A percentile compares a stretch with the other conserved stretches of the same genome.
Conservation (phyloP, 2,329 filamentous ascomycete species). For the Geosmithia morbida region DNA sequence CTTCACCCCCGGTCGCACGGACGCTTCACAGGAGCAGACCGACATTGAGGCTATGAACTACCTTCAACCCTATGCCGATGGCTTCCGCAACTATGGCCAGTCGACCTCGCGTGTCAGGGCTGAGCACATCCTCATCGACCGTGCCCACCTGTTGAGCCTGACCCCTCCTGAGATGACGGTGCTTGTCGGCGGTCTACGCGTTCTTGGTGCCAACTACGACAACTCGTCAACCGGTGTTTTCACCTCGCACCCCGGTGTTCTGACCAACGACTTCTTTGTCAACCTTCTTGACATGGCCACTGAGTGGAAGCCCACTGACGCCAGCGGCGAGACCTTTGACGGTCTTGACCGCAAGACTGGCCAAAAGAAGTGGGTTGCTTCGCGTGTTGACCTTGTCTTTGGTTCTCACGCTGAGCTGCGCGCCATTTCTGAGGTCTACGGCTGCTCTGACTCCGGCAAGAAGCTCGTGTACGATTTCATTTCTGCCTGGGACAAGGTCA, state of each 20-base stretch:
- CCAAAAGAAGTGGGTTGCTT: conserved; percentile 52
- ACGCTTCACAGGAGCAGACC: conserved; percentile 59
- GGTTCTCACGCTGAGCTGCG: conserved; percentile 63
- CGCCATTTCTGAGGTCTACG: conserved; percentile 58
- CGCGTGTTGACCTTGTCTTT: conserved; percentile 55
- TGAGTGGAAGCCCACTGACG: conserved; percentile 34
- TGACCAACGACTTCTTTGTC: conserved; percentile 73
- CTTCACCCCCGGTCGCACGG: conserved; percentile 58
- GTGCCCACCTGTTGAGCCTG: conserved; percentile 55
- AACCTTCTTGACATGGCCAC: conserved; percentile 58
- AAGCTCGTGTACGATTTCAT: conserved; percentile 63
- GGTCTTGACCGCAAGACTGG: conserved; percentile 53
- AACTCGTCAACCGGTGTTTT: conserved; percentile 53
- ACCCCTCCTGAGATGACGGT: conserved; percentile 57
- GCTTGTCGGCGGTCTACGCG: conserved; percentile 58
- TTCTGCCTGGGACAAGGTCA: conserved; percentile 58
- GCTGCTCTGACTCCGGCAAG: conserved; percentile 37
- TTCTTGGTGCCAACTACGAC: conserved; percentile 56
- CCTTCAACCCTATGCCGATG: conserved; percentile 57
- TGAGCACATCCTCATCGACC: conserved; percentile 60
- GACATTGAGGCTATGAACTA: conserved; percentile 48
- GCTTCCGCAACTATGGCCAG: conserved; percentile 67
- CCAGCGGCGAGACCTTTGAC: conserved; percentile 42
- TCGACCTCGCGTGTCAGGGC: conserved; percentile 43
- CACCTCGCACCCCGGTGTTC: conserved; percentile 49